phyloP scores from a whole-genome alignment of 2,329 filamentous ascomycete genomes.

The Scolecobasidium constrictum region DNA sequence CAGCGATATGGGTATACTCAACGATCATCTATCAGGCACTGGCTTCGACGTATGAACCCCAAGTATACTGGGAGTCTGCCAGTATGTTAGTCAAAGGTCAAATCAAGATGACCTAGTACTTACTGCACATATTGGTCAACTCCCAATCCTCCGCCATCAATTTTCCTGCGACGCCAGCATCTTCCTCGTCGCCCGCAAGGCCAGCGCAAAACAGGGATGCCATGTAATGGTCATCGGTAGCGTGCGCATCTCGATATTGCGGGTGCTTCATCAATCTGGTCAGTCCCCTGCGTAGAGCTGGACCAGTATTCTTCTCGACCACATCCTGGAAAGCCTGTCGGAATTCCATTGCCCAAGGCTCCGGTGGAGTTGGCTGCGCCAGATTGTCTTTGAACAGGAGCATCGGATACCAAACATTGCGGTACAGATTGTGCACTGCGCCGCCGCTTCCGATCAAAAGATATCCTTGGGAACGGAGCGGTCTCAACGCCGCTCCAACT shows the following conservation, averaged over 20 bases:
- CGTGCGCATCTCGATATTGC: conserved; percentile 54
- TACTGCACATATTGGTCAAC: conserved; percentile 46
- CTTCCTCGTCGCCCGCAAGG: conserved; percentile 32
- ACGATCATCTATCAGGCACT: too few species aligned
- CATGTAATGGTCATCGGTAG: conserved; percentile 62
- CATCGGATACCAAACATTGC: conserved; percentile 57
- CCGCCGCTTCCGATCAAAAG: conserved; percentile 51
- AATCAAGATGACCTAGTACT: background rate
- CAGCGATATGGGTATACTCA: too few species aligned
- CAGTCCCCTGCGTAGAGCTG: conserved; percentile 41
- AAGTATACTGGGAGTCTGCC: background rate
- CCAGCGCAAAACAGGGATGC: conserved; percentile 53
- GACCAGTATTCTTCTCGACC: conserved; percentile 43
- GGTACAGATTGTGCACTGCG: conserved; percentile 60
- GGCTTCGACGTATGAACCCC: background rate
- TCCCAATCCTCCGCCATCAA: conserved; percentile 55
- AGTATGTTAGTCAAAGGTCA: background rate
- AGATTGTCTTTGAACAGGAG: conserved; percentile 52
- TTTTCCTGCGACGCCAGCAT: conserved; percentile 24
- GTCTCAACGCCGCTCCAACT: conserved; percentile 46
- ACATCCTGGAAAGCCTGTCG: conserved; percentile 53
- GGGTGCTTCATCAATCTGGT: conserved; percentile 60
- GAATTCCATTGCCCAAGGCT: conserved; percentile 52
- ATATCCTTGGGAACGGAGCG: conserved; percentile 42
- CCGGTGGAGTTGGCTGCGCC: conserved; percentile 47